Evolutionary conservation across 1,284 basidiomycete species (phyloP), one percentile per base, ranked within the genome.

Genomic region (Peniophora sp.): DNA sequence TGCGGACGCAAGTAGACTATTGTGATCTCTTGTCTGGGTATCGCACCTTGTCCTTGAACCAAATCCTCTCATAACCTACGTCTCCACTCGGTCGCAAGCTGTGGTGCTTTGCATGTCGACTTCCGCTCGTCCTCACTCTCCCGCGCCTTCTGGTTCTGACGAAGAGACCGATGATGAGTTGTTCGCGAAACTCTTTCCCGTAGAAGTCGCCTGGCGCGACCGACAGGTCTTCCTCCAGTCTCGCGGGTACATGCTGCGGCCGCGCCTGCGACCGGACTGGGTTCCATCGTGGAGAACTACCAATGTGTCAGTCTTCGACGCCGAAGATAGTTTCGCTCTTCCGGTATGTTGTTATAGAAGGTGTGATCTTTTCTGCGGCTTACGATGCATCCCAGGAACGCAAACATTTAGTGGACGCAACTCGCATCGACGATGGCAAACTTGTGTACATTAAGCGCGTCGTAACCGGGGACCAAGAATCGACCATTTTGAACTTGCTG

Each of bases 401-500:
- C 2, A 2, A n/a, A n/a, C 47, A 25, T 19, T 14, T 48, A 19
- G 32, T 35, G 17, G 47, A 48, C 14, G 47, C 47, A 12, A 48
- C 47, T n/a, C 24, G 11, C 3, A 48, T 48, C n/a, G 27, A 22
- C 25, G 47, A 48, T 20, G 47, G 47, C 3, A 48, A 48, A 16
- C 24, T 32, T n/a, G 25, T 48, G 14, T 48, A 35, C 32, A 48
- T 48, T 27, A 48, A 48, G 17, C 23, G 32, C 25, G 32, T 48
- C 3, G n/a, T 16, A 12, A 48, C 47, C 8, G 27, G 47, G 9
- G 24, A 48, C 22, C 9, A 10, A 20, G 47, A 48, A 27, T 48
- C 47, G n/a, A 34, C 9, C 17, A 48, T 35, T 14, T n/a, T 32
- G 8, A n/a, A 8, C 2, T 2, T 48, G 9, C 47, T 48, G 27